These are phyloP conservation scores for Xerocomus amazonicus DNA, from an alignment of 1,284 basidiomycete species.

Conservation along the genomic window DNA sequence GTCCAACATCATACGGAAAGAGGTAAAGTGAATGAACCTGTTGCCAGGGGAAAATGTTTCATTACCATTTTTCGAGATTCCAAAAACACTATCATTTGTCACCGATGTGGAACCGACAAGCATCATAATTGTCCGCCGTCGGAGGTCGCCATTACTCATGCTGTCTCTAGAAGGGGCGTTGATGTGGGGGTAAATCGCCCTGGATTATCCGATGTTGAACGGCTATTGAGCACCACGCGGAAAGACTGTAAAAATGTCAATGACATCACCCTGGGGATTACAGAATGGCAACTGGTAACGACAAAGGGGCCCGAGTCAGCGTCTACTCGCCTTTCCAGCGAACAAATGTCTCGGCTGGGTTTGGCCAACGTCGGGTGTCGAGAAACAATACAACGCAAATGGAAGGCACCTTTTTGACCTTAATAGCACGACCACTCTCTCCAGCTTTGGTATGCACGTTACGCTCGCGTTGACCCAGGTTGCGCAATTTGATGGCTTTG, in stretches of 20 bases:
- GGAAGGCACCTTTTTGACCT: constrained; percentile 68
- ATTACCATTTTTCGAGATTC: neutral
- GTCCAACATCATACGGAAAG: neutral
- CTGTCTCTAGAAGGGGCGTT: too few relatives aligned
- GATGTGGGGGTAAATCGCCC: neutral
- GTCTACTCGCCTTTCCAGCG: constrained; percentile 82
- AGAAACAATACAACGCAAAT: constrained; percentile 13
- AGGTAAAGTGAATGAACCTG: too few relatives aligned
- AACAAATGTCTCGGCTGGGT: constrained; percentile 81
- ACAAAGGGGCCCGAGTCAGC: constrained; percentile 39
- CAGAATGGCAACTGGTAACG: constrained; percentile 6
- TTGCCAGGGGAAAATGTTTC: neutral
- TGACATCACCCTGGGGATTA: constrained; percentile 3
- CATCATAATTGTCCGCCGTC: too few relatives aligned
- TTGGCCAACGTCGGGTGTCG: constrained; percentile 12
- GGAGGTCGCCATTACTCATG: too few relatives aligned
- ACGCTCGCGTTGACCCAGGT: constrained; percentile 80
- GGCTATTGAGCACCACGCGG: neutral
- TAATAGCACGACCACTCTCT: constrained; percentile 82
- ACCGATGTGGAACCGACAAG: too few relatives aligned
- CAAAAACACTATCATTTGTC: neutral
- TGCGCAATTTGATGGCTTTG: constrained; percentile 77
- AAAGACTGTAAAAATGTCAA: neutral
- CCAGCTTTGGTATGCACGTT: constrained; percentile 87
- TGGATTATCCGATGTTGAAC: neutral